Evolutionary conservation across 2,329 filamentous ascomycete genomes (phyloP).

Genomic region (Aspergillus sp.): DNA sequence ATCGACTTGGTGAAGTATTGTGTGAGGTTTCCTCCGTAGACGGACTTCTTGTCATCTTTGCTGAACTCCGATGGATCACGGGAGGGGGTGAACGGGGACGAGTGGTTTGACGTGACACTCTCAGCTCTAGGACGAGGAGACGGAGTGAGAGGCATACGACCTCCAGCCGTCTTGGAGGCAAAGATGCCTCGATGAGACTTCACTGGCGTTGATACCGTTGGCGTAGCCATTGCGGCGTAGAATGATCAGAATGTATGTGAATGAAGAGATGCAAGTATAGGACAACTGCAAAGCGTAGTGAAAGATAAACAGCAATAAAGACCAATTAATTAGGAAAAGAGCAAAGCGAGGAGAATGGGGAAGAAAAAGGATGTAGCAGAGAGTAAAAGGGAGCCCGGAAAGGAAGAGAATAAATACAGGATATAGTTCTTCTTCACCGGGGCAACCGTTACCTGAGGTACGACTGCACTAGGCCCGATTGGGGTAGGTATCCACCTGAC

Average conservation of each 20-base stretch:
- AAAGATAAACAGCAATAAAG: conserved; percentile 13
- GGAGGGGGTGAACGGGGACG: conserved; percentile 71
- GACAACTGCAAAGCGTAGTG: conserved; percentile 8
- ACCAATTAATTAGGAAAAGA: conserved; percentile 4
- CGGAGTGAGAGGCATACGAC: conserved; percentile 88
- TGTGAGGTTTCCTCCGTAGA: conserved; percentile 73
- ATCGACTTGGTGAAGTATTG: conserved; percentile 67
- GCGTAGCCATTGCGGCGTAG: conserved; percentile 65
- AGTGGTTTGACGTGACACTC: conserved; percentile 46
- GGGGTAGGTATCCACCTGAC: conserved; percentile 42
- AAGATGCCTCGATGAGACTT: conserved; percentile 95
- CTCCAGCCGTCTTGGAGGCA: conserved; percentile 84
- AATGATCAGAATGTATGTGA: background rate
- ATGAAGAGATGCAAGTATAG: conserved; percentile 14
- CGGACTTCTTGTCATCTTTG: conserved; percentile 56
- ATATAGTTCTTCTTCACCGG: conserved; percentile 25
- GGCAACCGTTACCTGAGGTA: conserved; percentile 37
- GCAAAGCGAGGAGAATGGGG: conserved; percentile 12
- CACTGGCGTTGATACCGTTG: conserved; percentile 77
- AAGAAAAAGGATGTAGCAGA: conserved; percentile 17
- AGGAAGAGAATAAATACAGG: conserved; percentile 33
- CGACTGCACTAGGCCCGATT: conserved; percentile 26
- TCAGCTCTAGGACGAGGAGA: conserved; percentile 65
- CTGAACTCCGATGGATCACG: conserved; percentile 51
- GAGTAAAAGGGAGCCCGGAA: conserved; percentile 14